These are phyloP conservation scores for Hygrophorus russula DNA, from an alignment of 768 basidiomycete species.

Conservation along the genomic window DNA sequence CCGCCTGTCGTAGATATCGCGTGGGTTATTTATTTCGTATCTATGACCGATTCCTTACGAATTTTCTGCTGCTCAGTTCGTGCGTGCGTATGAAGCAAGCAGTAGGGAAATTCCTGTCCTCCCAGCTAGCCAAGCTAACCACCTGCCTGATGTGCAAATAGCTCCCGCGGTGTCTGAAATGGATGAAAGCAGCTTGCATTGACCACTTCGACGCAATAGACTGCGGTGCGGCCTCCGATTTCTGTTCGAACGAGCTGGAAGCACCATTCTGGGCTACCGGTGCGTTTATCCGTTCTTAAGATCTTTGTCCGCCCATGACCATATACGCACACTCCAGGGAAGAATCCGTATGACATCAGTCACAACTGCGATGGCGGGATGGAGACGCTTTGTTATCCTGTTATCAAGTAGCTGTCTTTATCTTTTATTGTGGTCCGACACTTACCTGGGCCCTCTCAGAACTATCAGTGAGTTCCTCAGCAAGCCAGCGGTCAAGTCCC, in stretches of 20 bases:
- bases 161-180: slow-evolving; percentile 55
- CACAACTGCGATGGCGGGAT: slow-evolving; percentile 42
- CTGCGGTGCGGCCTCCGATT: slow-evolving; percentile 50
- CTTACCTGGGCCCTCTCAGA: slow-evolving; percentile 19
- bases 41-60: no score
- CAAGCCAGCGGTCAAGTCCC: slow-evolving; percentile 35
- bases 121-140: neutral
- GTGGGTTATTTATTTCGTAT: slow-evolving; percentile 6
- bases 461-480: slow-evolving; percentile 53
- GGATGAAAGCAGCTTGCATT: slow-evolving; percentile 44
- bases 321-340: slow-evolving; percentile 31
- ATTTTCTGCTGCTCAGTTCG: slow-evolving; percentile 7
- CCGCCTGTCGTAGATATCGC: slow-evolving; percentile 29
- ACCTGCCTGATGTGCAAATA: slow-evolving; percentile 16
- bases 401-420: slow-evolving; percentile 17
- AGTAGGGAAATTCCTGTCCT: slow-evolving; percentile 21
- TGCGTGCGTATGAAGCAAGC: slow-evolving; percentile 52
- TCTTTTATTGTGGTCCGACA: neutral
- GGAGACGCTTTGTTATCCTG: slow-evolving; percentile 45
- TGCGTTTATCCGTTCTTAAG: slow-evolving; percentile 12
- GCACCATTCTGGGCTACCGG: slow-evolving; percentile 28
- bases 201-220: slow-evolving; percentile 53
- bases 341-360: slow-evolving; percentile 63
- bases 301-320: slow-evolving; percentile 16
- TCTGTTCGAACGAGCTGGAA: slow-evolving; percentile 47